Evolutionary conservation across 192 early-diverging fungal genomes (phyloP), one percentile per base, ranked within the genome.

Genomic region (Linnemannia zychae): DNA sequence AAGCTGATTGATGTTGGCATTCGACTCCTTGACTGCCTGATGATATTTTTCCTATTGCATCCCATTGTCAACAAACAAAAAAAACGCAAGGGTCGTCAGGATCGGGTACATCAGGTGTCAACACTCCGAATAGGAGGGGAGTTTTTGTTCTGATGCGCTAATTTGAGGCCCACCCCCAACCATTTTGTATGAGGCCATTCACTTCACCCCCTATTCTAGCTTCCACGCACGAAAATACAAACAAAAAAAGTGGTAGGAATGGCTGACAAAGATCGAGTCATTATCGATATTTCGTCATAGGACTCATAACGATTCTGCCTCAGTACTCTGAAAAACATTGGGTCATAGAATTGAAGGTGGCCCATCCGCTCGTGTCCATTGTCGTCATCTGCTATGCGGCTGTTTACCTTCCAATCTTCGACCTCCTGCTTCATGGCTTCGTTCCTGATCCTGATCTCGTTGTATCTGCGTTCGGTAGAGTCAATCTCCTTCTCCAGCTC

Each of bases 401-500:
- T n/a, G 9, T 63, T 91, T 74, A 92, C 92, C 90, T 95, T 95
- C 90, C 94, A 93, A 52, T 94, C 92, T 20, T 94, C 93, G 49
- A 92, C 85, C 65, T 96, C 95, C 50, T 88, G 87, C 74, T 88
- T 91, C 77, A 90, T 91, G 57, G 87, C 77, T 80, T 95, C 94
- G 83, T 93, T 93, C 48, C 90, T 90, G 68, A 88, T 74, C 71
- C 91, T 91, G 24, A 96, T 79, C 36, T 96, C 94, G 38, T 87
- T 87, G 68, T 91, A 92, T 17, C 85, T 87, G 34, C 92, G 91
- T 81, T 96, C 95, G 12, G 94, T 89, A 36, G 91, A 92, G 34
- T 91, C 91, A 11, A 95, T 89, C 69, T 96, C 95, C 72, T 91
- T 90, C 73, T 95, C 93, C 7, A 96, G 86, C 71, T 95, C 95